phyloP scores from a whole-genome alignment of 306 rosid species.

The Acacia acuminata region DNA sequence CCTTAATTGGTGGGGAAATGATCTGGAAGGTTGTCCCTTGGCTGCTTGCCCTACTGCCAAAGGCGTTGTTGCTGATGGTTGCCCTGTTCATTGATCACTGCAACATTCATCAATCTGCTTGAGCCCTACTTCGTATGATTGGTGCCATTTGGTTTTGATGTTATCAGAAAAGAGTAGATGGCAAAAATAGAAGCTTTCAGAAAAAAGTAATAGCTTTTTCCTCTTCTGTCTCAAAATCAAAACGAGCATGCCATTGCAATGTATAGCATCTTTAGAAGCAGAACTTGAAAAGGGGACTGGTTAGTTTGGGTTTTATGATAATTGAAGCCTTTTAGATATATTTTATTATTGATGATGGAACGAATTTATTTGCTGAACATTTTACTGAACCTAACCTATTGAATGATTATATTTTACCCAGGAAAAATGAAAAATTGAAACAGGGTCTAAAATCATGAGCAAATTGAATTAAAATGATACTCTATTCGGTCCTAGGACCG shows the following conservation, averaged over 20 bases:
- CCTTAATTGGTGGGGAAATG: slow-evolving; percentile 57
- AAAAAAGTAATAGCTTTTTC: neutral
- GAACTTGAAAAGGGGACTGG: neutral
- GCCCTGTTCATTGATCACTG: slow-evolving; percentile 39
- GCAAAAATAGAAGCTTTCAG: too few relatives aligned
- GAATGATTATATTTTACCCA: neutral
- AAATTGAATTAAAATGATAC: too few relatives aligned
- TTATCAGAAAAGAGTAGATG: neutral
- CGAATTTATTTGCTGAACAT: too few relatives aligned
- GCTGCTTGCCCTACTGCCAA: slow-evolving; percentile 63
- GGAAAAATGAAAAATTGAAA: neutral
- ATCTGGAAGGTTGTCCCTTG: slow-evolving; percentile 56
- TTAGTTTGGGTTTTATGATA: neutral
- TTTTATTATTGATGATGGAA: neutral
- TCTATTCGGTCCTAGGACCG: too few relatives aligned
- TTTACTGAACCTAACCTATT: neutral
- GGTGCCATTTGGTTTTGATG: neutral
- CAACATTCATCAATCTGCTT: neutral
- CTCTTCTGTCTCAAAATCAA: neutral
- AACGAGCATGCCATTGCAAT: neutral
- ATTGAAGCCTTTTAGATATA: neutral
- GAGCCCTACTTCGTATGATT: neutral
- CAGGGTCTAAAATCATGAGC: neutral
- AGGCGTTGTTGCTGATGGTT: slow-evolving; percentile 46
- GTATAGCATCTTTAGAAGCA: neutral